Evolutionary conservation across 352 stramenopile species (phyloP).

Genomic region (Pythium folliculosum): DNA sequence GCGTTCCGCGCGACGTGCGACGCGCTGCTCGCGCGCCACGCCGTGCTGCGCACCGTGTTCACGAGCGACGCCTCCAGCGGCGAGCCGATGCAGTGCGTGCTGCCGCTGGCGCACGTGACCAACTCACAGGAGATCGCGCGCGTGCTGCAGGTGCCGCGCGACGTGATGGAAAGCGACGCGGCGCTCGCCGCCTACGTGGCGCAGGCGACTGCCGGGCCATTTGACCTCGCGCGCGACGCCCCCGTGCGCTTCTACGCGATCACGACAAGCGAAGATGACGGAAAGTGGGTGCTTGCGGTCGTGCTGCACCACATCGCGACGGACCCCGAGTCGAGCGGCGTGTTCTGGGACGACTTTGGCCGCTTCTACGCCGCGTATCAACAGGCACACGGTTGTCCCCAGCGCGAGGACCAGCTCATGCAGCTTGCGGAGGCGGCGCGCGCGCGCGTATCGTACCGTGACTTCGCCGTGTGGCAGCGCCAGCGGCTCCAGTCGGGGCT

Average conservation of each 20-base stretch:
- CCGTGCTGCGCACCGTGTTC: conserved; percentile 50
- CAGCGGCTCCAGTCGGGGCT: conserved; percentile 38
- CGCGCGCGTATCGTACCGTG: conserved; percentile 39
- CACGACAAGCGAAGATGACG: not conserved
- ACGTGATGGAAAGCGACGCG: not conserved
- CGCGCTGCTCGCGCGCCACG: conserved; percentile 42
- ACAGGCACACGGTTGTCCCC: not conserved
- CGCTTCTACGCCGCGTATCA: conserved; percentile 26
- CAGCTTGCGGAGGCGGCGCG: not conserved
- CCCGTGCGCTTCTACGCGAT: conserved; percentile 47
- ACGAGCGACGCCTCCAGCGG: conserved; percentile 25
- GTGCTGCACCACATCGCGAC: conserved; percentile 67
- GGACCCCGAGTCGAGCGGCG: conserved; percentile 40
- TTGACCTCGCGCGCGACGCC: conserved; percentile 38
- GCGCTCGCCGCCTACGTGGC: conserved; percentile 31
- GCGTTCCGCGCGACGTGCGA: conserved; percentile 34
- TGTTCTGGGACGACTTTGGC: conserved; percentile 51
- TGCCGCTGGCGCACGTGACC: conserved; percentile 22
- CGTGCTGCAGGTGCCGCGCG: not conserved
- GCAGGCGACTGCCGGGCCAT: conserved; percentile 27
- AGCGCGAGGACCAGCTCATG: conserved; percentile 4
- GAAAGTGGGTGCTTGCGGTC: conserved; percentile 37
- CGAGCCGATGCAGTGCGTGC: conserved; percentile 39
- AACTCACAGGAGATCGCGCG: not conserved
- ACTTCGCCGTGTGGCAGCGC: conserved; percentile 52